phyloP scores from a whole-genome alignment of 768 basidiomycete species.

The Lactifluus piperatus region DNA sequence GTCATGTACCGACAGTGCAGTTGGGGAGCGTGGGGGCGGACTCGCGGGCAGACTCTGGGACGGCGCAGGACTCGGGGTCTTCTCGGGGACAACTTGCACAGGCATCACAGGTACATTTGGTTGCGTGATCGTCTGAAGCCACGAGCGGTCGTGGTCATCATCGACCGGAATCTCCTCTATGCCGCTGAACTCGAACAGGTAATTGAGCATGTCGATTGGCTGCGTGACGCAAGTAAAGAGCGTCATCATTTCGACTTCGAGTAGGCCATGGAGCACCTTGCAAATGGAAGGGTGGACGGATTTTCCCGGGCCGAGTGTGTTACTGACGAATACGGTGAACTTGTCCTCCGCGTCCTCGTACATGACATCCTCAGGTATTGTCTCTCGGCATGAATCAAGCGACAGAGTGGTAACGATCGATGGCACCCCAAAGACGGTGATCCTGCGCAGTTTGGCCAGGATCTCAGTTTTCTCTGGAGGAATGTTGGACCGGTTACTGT shows the following conservation, averaged over 20 bases:
- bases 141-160: constrained; percentile 3
- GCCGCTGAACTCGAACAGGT: not conserved
- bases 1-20: not conserved
- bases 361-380: not conserved
- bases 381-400: not conserved
- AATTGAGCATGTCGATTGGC: not conserved
- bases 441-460: constrained; percentile 9
- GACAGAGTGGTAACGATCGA: constrained; percentile 9
- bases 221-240: constrained; percentile 4
- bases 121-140: constrained; percentile 10
- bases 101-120: constrained; percentile 11
- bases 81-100: not conserved
- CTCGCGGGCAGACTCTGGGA: not conserved
- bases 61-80: not conserved
- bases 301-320: not conserved
- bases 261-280: not conserved
- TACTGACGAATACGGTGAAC: constrained; percentile 10
- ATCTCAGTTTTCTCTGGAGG: not conserved
- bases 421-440: constrained; percentile 5
- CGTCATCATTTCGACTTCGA: not conserved
- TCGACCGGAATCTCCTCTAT: constrained; percentile 7
- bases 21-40: not conserved
- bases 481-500: not conserved
- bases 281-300: constrained; percentile 5
- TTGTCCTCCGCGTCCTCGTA: constrained; percentile 6